Conservation (phyloP, 495 filamentous ascomycete species). For the Trichoderma orchidacearum region DNA sequence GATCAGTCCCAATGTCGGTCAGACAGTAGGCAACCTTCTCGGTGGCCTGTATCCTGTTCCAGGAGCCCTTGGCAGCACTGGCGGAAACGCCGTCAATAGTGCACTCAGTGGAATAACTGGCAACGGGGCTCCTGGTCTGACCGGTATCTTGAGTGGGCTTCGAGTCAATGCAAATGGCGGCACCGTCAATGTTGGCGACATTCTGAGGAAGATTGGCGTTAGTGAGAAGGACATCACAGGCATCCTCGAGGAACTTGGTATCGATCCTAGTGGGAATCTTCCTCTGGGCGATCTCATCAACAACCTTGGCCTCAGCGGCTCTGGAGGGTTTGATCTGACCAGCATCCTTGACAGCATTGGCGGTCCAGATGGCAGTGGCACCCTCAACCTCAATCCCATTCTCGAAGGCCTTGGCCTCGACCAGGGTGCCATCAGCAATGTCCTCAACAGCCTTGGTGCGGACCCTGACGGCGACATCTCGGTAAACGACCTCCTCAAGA, state of each 20-base stretch:
- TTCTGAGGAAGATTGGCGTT: not conserved
- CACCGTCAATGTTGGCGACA: not conserved
- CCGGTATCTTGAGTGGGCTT: not conserved
- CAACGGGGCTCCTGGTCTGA: not conserved
- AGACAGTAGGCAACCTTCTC: not conserved
- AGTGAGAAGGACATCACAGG: not conserved
- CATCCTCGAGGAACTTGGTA: not conserved
- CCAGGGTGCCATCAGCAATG: not conserved
- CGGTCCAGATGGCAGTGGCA: not conserved
- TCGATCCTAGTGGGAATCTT: not conserved
- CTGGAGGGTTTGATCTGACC: not conserved
- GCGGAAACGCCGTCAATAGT: not conserved
- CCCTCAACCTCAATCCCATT: not conserved
- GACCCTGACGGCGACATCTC: not conserved
- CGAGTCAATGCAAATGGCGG: not conserved
- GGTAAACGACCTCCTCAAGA: not conserved
- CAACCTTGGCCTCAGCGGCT: not conserved
- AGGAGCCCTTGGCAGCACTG: not conserved
- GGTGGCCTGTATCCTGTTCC: not conserved
- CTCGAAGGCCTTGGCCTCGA: not conserved
- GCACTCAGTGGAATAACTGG: not conserved
- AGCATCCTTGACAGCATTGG: not conserved
- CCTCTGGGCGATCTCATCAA: not conserved
- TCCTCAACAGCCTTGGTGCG: not conserved
- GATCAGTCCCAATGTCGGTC: not conserved